Evolutionary conservation across 106 monocot genomes (phyloP).

Genomic region (Dendrobium huoshanense): DNA sequence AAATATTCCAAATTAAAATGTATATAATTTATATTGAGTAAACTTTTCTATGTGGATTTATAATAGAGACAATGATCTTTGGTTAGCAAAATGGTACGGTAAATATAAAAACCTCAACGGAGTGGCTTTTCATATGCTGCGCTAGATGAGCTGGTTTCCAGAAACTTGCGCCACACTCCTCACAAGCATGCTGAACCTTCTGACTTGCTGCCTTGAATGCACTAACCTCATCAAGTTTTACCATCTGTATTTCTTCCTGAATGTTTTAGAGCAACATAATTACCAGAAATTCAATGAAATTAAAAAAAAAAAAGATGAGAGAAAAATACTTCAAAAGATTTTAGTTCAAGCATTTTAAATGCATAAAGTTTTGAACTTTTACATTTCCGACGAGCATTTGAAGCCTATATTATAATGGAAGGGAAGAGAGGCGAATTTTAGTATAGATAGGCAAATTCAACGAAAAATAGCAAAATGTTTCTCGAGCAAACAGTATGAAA

Average conservation of each 20-base stretch:
- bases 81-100: not conserved
- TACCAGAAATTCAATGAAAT: not conserved
- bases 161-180: conserved; percentile 5
- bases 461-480: too few species aligned
- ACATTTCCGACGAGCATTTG: too few species aligned
- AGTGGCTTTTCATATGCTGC: conserved; percentile 5
- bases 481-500: not conserved
- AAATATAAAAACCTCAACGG: not conserved
- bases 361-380: not conserved
- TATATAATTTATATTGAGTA: not conserved
- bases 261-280: not conserved
- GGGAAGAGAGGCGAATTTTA: too few species aligned
- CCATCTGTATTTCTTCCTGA: not conserved
- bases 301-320: not conserved
- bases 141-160: conserved; percentile 6
- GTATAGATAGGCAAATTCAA: too few species aligned
- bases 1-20: not conserved
- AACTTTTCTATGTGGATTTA: not conserved
- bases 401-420: too few species aligned
- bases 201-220: not conserved
- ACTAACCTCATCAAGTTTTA: not conserved
- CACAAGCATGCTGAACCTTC: conserved; percentile 4
- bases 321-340: not conserved
- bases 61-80: not conserved
- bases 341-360: not conserved